Evolutionary conservation across 371 early-diverging fungal species (phyloP).

Genomic region (Choanephora cucurbitarum): DNA sequence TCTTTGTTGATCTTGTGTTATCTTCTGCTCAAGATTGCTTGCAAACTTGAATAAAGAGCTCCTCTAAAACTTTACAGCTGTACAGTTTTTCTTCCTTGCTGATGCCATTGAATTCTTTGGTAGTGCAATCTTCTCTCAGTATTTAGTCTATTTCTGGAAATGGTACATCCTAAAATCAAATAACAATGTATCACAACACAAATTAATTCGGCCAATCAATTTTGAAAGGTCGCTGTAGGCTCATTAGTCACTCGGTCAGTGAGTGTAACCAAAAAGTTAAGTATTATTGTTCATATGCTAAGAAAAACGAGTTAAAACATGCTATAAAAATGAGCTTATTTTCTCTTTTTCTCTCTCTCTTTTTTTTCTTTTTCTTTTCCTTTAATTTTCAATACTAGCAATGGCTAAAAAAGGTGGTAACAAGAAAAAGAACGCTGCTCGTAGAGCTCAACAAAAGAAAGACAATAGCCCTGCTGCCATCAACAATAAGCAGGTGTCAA

Average conservation of each 20-base stretch:
- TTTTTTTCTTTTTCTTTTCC: slow-evolving; percentile 2
- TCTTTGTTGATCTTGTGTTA: too few relatives aligned
- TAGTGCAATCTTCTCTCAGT: too few relatives aligned
- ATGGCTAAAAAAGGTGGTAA: slow-evolving; percentile 28
- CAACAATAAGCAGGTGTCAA: not conserved
- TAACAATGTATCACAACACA: slow-evolving; percentile 8
- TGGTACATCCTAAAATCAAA: slow-evolving; percentile 9
- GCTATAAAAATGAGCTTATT: not conserved
- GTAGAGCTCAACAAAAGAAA: slow-evolving; percentile 15
- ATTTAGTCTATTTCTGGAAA: too few relatives aligned
- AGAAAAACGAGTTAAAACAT: not conserved
- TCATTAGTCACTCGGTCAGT: not conserved
- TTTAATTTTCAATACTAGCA: not conserved
- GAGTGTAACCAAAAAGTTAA: not conserved
- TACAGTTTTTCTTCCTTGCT: too few relatives aligned
- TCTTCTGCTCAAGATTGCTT: too few relatives aligned
- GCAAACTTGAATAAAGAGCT: too few relatives aligned
- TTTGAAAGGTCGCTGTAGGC: not conserved
- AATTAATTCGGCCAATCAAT: slow-evolving; percentile 5
- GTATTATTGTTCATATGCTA: slow-evolving; percentile 2
- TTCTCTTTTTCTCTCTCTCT: slow-evolving; percentile 7
- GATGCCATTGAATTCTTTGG: too few relatives aligned
- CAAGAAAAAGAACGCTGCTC: slow-evolving; percentile 19
- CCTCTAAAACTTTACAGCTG: too few relatives aligned
- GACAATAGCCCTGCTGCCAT: slow-evolving; percentile 9